Evolutionary conservation across 257 asterid genomes (phyloP).

Genomic region (Nemophila menziesii): DNA sequence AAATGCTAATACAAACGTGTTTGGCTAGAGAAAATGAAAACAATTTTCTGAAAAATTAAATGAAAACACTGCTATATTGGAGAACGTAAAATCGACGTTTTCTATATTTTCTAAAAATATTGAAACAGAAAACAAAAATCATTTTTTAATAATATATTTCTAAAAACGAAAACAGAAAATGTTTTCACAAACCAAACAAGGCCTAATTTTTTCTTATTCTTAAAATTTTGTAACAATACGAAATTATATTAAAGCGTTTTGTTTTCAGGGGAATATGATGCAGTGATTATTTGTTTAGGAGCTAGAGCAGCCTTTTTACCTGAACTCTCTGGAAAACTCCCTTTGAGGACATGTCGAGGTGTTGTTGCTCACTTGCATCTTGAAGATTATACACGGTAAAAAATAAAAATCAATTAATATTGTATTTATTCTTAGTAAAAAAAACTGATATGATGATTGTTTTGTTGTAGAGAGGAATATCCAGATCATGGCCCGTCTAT

Average conservation of each 20-base stretch:
- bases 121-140: no score
- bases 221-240: background rate
- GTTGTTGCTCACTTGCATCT: conserved; percentile 62
- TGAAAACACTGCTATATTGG: no score
- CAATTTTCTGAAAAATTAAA: no score
- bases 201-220: background rate
- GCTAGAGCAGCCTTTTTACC: conserved; percentile 70
- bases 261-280: conserved; percentile 65
- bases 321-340: conserved; percentile 60
- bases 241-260: conserved; percentile 1
- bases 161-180: no score
- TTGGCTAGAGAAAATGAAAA: no score
- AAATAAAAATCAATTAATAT: background rate
- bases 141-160: no score
- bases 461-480: conserved; percentile 50
- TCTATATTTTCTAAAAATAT: no score
- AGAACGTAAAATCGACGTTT: no score
- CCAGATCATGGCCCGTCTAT: conserved; percentile 65
- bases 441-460: background rate
- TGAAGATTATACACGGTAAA: conserved; percentile 47
- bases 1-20: no score
- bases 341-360: conserved; percentile 87
- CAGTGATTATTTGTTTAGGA: conserved; percentile 78
- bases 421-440: background rate
- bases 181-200: no score